These are phyloP conservation scores for Chlamydomonas sp. DNA, from an alignment of 139 green algal species.

Conservation along the genomic window DNA sequence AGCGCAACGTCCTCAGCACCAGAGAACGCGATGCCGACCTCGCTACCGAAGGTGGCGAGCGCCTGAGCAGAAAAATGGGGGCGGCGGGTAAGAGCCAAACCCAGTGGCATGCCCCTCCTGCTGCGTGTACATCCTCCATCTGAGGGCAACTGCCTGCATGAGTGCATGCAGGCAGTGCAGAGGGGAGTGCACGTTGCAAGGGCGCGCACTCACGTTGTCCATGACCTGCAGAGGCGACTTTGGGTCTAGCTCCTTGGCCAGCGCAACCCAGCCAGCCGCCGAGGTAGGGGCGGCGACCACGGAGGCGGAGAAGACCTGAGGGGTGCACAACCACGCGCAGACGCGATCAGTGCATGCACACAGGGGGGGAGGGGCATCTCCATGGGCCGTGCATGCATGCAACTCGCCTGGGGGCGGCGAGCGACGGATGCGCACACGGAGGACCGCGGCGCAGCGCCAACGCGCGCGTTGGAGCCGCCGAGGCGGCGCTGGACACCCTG, in stretches of 20 bases:
- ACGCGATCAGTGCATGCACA: no score
- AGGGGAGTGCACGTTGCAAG: neutral
- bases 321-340: no score
- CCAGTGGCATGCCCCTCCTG: conserved; percentile 2
- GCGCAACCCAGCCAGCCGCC: conserved; percentile 42
- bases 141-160: neutral
- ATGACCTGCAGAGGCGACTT: conserved; percentile 89
- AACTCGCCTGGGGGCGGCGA: neutral
- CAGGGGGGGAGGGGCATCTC: neutral
- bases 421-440: neutral
- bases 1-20: conserved; percentile 96
- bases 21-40: conserved; percentile 90
- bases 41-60: conserved; percentile 74
- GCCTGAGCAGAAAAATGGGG: conserved; percentile 44
- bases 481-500: no score
- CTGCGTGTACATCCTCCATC: neutral
- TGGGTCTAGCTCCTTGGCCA: conserved; percentile 59
- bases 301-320: neutral
- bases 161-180: neutral
- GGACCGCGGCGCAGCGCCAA: neutral
- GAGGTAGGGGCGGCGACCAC: conserved; percentile 23
- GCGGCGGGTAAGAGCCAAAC: conserved; percentile 3
- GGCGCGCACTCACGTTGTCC: conserved; percentile 64
- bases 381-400: no score
- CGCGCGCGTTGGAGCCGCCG: no score